Percentiles rank a stretch among this genome's conserved stretches.
phyloP scores from a whole-genome alignment of 1,284 basidiomycete species.

The Pseudozyma pruni region DNA sequence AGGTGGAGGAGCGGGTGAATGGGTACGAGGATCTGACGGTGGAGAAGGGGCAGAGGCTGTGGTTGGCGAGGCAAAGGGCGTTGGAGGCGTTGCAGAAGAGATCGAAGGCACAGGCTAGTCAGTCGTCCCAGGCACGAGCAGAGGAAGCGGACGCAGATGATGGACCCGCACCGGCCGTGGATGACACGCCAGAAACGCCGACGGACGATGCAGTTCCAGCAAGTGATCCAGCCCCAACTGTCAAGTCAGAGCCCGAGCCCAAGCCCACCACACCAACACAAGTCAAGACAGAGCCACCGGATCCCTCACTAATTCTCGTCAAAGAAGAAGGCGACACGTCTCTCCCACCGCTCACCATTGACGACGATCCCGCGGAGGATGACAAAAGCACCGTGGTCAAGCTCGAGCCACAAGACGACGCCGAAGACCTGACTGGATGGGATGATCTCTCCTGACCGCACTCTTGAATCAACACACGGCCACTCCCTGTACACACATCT shows the following conservation, averaged over 20 bases:
- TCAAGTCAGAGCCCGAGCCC: neutral
- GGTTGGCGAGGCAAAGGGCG: constrained; percentile 48
- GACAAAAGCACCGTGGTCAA: constrained; percentile 14
- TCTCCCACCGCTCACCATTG: neutral
- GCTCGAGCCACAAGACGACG: constrained; percentile 4
- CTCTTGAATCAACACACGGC: neutral
- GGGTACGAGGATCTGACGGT: constrained; percentile 48
- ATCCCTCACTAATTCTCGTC: constrained; percentile 3
- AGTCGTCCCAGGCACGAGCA: neutral
- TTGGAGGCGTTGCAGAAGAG: constrained; percentile 43
- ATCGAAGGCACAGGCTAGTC: neutral
- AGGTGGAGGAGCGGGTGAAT: constrained; percentile 1
- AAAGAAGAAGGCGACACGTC: constrained; percentile 10
- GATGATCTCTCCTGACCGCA: constrained; percentile 28
- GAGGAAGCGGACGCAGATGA: neutral
- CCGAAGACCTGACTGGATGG: constrained; percentile 40
- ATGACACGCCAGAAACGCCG: neutral
- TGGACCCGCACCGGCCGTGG: neutral
- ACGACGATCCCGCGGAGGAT: neutral
- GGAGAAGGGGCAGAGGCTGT: constrained; percentile 47
- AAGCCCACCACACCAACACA: neutral
- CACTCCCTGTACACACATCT: neutral
- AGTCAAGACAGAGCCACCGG: constrained; percentile 14
- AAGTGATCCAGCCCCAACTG: too few relatives aligned
- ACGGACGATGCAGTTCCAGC: neutral